phyloP scores from a whole-genome alignment of 1,139 yeast species.

The Pichia sp. region DNA sequence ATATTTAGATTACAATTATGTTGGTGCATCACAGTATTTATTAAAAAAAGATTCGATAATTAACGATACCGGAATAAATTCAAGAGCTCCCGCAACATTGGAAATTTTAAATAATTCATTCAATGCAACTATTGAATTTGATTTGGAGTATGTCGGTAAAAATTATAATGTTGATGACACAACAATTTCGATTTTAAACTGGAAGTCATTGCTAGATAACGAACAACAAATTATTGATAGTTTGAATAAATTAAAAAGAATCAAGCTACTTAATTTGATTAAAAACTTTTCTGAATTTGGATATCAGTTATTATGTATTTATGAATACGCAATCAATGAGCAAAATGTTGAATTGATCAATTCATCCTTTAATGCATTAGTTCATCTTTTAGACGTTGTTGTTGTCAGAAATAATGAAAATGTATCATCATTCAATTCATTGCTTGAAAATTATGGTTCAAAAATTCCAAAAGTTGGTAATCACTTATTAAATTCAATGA shows the following conservation, averaged over 20 bases:
- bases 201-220: conserved; percentile 42
- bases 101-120: conserved; percentile 27
- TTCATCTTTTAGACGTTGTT: conserved; percentile 56
- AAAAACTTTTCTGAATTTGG: conserved; percentile 52
- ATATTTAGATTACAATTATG: conserved; percentile 54
- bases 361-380: conserved; percentile 46
- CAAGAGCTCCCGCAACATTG: conserved; percentile 24
- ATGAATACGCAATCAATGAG: conserved; percentile 16
- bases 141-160: conserved; percentile 67
- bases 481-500: conserved; percentile 41
- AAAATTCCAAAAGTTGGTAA: conserved; percentile 46
- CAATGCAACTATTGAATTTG: conserved; percentile 50
- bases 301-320: conserved; percentile 33
- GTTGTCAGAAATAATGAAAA: conserved; percentile 63
- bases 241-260: conserved; percentile 41
- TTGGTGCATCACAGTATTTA: conserved; percentile 46
- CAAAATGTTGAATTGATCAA: conserved; percentile 19
- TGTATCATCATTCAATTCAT: conserved; percentile 48
- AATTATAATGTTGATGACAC: conserved; percentile 55
- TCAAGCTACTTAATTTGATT: conserved; percentile 37
- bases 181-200: conserved; percentile 52
- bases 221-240: conserved; percentile 29
- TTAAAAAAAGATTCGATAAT: conserved; percentile 28
- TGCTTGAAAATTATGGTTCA: conserved; percentile 25
- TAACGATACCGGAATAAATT: conserved; percentile 20